Base-by-base conservation (phyloP, 75 land plant species). In the Pseudotsuga menziesii region DNA sequence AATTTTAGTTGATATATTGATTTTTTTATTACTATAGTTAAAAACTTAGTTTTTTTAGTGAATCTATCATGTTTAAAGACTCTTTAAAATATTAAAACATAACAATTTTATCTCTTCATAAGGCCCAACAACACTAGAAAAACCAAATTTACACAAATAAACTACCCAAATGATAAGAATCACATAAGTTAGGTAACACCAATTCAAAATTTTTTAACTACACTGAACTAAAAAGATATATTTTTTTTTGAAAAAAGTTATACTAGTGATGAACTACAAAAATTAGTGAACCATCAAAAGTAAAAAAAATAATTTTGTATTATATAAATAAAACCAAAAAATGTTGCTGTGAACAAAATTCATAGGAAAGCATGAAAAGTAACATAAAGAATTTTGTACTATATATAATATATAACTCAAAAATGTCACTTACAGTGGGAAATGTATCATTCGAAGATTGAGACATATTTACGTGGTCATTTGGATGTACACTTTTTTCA, bases 401-500 rank as follows among this genome's bases (percentile, higher is more conserved):
- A 73, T 64, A 29, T 35, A 4, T 61, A 6, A 26, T n/a, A 59
- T 29, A 29, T 2, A 74, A 5, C 39, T 19, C 32, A 16, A 67
- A 22, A 67, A 4, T 4, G 4, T 67, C 44, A 74, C 88, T 76
- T 78, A 92, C 99, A 75, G 99, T 96, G 54, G 99, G 99, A 80
- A 96, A 96, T 11, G 99, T 94, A 57, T 96, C 99, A 83, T 96
- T 96, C 29, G 97, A 96, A 70, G 99, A 96, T 63, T 96, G 99
- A 22, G 93, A 78, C 81, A 90, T 84, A 62, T 96, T 96, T 13
- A 96, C 99, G 80, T 96, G 99, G 75, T 96, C 99, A 89, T 96
- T 96, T 41, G 99, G 99, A 78, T 96, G 99, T 59, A 96, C 99
- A 86, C 86, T 77, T 67, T 92, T 96, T 48, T 87, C 92, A 58